Conservation (phyloP, 345 rosid species). For the Lumnitzera racemosa region DNA sequence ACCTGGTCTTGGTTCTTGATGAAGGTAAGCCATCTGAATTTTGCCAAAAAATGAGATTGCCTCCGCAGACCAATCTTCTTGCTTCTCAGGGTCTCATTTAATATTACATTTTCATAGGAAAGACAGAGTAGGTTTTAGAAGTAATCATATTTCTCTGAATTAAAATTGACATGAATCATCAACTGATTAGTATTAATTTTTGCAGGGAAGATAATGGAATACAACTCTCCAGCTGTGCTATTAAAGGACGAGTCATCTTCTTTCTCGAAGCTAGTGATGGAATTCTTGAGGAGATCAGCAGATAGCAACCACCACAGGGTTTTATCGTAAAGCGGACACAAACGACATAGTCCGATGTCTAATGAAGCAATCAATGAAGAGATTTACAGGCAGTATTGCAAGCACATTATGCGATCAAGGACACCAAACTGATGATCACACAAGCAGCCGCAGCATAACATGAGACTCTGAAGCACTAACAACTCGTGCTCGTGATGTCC, state of each 20-base stretch:
- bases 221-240: slow-evolving; percentile 28
- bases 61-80: no score
- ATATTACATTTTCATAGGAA: no score
- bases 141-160: no score
- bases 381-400: not conserved
- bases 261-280: slow-evolving; percentile 53
- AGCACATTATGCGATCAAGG: no score
- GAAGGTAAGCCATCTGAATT: slow-evolving; percentile 35
- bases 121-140: no score
- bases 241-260: slow-evolving; percentile 45
- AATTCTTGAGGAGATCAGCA: slow-evolving; percentile 47
- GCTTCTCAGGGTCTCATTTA: no score
- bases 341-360: not conserved
- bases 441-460: no score
- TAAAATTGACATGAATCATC: not conserved
- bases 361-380: not conserved
- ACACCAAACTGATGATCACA: no score
- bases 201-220: slow-evolving; percentile 43
- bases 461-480: no score
- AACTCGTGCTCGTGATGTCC: no score
- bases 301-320: slow-evolving; percentile 14
- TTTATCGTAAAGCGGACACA: not conserved
- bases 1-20: slow-evolving; percentile 76
- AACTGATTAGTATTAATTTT: slow-evolving; percentile 1
- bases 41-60: not conserved